Evolutionary conservation across 768 basidiomycete genomes (phyloP), one percentile per base, ranked within the genome.

Genomic region (Termitomyces sp.): DNA sequence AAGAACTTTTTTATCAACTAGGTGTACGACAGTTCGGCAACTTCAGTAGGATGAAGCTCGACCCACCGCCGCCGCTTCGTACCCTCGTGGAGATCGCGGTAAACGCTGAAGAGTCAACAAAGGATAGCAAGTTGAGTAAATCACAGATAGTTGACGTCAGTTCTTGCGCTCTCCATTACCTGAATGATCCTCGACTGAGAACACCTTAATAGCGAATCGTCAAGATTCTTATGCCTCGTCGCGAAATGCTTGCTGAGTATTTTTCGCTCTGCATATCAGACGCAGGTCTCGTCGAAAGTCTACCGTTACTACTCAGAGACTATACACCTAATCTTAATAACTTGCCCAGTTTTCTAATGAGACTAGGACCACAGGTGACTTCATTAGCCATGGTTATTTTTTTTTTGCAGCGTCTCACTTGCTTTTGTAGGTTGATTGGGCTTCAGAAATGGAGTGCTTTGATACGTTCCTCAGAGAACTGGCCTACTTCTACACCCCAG

Each of bases 1-100:
- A 97, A 66, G 94, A 97, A 63, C 77, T 97, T 35, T 96, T 98
- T 70, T 98, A 97, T 71, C 97, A 99, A 67, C 80, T 99, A 7
- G 92, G 85, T 2, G 72, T 98, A 28, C 79, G 92, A 18, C 96
- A 98, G 69, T 99, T 99, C 65, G 92, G 94, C 2, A 82, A 90
- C 60, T 82, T 90, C 60, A 79, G 82, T 59, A 79, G 84, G 22
- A 72, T 98, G 52, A 87, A 86, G 60, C 78, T 98, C 2, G 87
- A 94, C 36, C 95, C 96, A 1, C 76, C 95, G 3, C 92, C 94
- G 0, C 74, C 84, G 0, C 67, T 98, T 16, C 79, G 78, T 2
- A 80, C 80, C 11, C 75, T 98, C 52, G 66, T 99, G 13, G 76
- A 82, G 49, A 82, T 98, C 5, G 96, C 94, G 0, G 85, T 96